phyloP scores from a whole-genome alignment of 2,329 filamentous ascomycete genomes.

The Fusarium circinatum region DNA sequence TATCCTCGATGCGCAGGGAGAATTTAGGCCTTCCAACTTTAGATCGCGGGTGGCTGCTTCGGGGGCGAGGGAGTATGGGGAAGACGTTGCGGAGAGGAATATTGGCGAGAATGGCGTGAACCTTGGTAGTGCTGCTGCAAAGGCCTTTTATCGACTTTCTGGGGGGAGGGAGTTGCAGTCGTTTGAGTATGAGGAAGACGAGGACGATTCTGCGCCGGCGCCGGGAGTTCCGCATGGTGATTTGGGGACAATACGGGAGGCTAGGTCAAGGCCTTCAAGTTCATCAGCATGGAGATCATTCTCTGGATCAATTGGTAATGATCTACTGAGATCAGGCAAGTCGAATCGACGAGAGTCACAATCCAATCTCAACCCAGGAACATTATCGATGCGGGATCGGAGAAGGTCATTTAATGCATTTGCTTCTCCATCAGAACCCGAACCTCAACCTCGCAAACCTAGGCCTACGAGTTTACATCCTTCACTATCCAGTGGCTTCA shows the following conservation, averaged over 20 bases:
- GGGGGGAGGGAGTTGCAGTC: slow-evolving; percentile 3
- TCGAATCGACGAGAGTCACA: slow-evolving; percentile 10
- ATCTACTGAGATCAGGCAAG: slow-evolving; percentile 11
- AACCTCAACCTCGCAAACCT: slow-evolving; percentile 23
- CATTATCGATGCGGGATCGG: slow-evolving; percentile 13
- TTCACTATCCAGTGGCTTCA: slow-evolving; percentile 30
- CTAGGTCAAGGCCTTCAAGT: slow-evolving; percentile 20
- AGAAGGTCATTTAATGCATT: slow-evolving; percentile 40
- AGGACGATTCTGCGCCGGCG: slow-evolving; percentile 31
- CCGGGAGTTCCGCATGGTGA: slow-evolving; percentile 32
- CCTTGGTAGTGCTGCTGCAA: slow-evolving; percentile 48
- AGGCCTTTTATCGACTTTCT: slow-evolving; percentile 49
- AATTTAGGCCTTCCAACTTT: slow-evolving; percentile 61
- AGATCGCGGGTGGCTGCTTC: slow-evolving; percentile 59
- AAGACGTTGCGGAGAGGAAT: slow-evolving; percentile 73
- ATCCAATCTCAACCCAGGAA: neutral
- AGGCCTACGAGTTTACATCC: slow-evolving; percentile 38
- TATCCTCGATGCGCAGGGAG: slow-evolving; percentile 67
- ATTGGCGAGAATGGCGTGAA: slow-evolving; percentile 52
- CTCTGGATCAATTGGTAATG: slow-evolving; percentile 12
- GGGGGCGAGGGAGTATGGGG: slow-evolving; percentile 66
- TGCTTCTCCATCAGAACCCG: slow-evolving; percentile 11
- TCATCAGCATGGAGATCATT: slow-evolving; percentile 36
- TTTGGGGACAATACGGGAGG: slow-evolving; percentile 8
- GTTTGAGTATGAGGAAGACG: slow-evolving; percentile 3